Percentiles rank a stretch among this genome's conserved stretches.
Evolutionary conservation across 805 yeast genomes (phyloP).

Genomic region (Brettanomyces naardenensis): DNA sequence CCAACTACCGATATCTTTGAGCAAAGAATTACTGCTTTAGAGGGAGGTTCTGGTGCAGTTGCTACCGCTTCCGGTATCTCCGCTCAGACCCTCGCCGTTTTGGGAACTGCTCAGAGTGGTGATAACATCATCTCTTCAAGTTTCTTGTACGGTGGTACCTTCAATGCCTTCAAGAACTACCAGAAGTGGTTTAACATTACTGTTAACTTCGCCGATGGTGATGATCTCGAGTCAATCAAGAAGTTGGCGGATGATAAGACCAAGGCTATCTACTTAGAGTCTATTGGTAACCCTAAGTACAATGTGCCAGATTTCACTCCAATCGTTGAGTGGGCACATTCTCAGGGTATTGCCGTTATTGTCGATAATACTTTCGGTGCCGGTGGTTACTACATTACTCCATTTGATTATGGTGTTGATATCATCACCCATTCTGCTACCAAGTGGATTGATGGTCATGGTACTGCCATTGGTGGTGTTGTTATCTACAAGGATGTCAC

Average conservation of each 20-base stretch:
- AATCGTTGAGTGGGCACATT: constrained; percentile 70
- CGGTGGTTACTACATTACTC: constrained; percentile 82
- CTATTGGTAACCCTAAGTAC: constrained; percentile 89
- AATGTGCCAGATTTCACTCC: constrained; percentile 86
- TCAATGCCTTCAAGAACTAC: constrained; percentile 90
- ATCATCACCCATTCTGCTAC: constrained; percentile 92
- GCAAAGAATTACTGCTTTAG: constrained; percentile 86
- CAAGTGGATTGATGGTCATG: constrained; percentile 97
- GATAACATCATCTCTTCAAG: constrained; percentile 86
- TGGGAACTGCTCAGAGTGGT: constrained; percentile 79
- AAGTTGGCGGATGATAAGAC: constrained; percentile 74
- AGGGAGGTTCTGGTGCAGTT: constrained; percentile 85
- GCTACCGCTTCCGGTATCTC: constrained; percentile 96
- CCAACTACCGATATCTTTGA: constrained; percentile 92
- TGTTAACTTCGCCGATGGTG: constrained; percentile 79
- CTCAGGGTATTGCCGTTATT: constrained; percentile 80
- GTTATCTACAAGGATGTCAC: constrained; percentile 37
- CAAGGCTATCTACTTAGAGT: constrained; percentile 82
- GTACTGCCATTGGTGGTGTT: constrained; percentile 90
- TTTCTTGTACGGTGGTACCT: constrained; percentile 91
- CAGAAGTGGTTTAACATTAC: constrained; percentile 77
- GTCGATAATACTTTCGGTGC: constrained; percentile 98
- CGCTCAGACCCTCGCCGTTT: constrained; percentile 81
- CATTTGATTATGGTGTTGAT: constrained; percentile 86
- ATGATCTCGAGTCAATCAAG: constrained; percentile 61